Evolutionary conservation across 257 asterid species (phyloP), one percentile per base, ranked within the genome.

Genomic region (Misopates orontium): DNA sequence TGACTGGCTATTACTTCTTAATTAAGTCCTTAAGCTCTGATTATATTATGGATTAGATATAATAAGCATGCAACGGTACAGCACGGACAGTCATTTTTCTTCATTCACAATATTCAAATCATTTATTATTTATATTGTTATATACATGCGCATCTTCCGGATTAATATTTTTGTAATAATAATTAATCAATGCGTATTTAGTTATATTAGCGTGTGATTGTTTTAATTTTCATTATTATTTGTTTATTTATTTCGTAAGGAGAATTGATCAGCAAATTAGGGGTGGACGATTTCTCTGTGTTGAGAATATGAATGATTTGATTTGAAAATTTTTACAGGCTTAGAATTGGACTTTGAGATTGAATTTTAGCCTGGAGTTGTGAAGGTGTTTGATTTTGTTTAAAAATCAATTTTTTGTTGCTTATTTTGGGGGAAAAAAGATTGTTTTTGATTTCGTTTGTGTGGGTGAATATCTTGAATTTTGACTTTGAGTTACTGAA

Each of bases 251-350:
- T 49, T 64, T 32, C 44, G 62, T n/a, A 42, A 48, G 73, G 62
- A 67, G 71, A 74, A 68, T 24, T 64, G 68, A 50, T 73, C 63
- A 60, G 21, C 63, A 41, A 61, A 45, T 62, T 73, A 67, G 83
- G 81, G 77, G 72, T 50, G 72, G 68, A 70, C 61, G 70, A 56
- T 47, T 64, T 47, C 54, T 63, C 51, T 72, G 74, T 73, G 70
- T 77, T 44, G 44, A 22, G 55, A 40, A 64, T n/a, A n/a, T 71
- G 56, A 62, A n/a, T 45, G 80, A 56, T 59, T 50, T 64, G 68
- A 66, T 56, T 64, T n/a, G n/a, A n/a, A n/a, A n/a, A n/a, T n/a
- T n/a, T n/a, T n/a, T n/a, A 28, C 36, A 28, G 7, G 36, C 7
- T 28, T 28, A 28, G 36, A 28, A 28, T 28, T 28, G 36, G 36